Base-by-base conservation (phyloP, 2,329 filamentous ascomycete species). In the Camptophora hylomeconis region DNA sequence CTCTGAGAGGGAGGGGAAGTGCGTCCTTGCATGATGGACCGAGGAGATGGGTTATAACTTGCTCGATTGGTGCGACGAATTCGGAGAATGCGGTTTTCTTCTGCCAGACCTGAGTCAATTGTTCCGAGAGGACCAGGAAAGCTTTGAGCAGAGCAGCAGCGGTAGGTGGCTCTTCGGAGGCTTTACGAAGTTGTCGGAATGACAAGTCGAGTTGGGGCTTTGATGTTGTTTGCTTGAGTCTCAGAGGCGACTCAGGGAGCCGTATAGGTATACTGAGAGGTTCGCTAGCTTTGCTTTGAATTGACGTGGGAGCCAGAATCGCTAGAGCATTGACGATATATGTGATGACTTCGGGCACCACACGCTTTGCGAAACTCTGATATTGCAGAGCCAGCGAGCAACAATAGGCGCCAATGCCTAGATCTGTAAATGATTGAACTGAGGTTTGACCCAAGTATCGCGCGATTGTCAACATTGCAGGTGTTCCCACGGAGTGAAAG, bases 401-500 rank as follows among this genome's bases (percentile, higher is more conserved):
- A n/a, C 92, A 58, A 50, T 82, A 94, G 6, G 75, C 70, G 7
- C 89, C 89, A 3, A 65, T 75, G 3, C 72, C 69, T 36, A 81
- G 69, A 41, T 89, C 80, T 5, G 65, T 57, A 3, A 82, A 54
- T 5, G 59, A 63, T 23, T 70, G 63, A 1, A 83, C 74, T 0
- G 76, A 65, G 32, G 75, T 82, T 44, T 93, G 74, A 2, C 79
- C 82, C 15, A 98, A 66, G 54, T 80, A 94, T 31, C 82, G 73
- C 8, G 70, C 71, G 54, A 95, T 81, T n/a, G 76, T 69, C 4
- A 94, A 71, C 55, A 83, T 79, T 1, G 87, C 80, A 2, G 89
- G 89, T 2, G 89, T 98, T 21, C 83, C 79, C 19, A 95, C 82
- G 45, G 89, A 79, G 47, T 98, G 89, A 55, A 95, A 98, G 56